Evolutionary conservation across 768 basidiomycete species (phyloP), one percentile per base, ranked within the genome.

Genomic region (Russula lepida): DNA sequence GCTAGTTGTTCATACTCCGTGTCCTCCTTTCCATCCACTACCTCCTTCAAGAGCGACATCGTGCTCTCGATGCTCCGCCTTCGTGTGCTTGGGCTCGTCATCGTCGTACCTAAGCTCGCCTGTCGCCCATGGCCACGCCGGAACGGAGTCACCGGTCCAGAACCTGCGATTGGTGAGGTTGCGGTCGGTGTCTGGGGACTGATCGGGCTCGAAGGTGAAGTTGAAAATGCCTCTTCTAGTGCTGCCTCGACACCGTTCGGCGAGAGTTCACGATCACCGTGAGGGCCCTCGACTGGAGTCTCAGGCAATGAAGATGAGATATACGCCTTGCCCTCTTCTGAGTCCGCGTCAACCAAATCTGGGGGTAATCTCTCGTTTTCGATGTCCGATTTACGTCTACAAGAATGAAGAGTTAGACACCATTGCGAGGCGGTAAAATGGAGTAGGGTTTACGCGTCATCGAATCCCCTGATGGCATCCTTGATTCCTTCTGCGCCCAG

Each of bases 291-390:
- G 12, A 74, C 74, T 1, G 87, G 83, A 0, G 85, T 81, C 12
- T 78, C 74, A 0, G 89, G 87, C 19, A 52, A 69, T 64, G 58
- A 89, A 23, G 60, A 61, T 68, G 64, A 84, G 43, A 74, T 68
- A 49, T 71, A 81, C 7, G 86, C 83, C 65, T 81, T 84, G 58
- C 84, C 86, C 73, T 88, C 85, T 65, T 82, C 82, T 11, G 84
- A 86, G 64, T 81, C 76, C 6, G 84, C 86, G 69, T 98, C 95
- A 71, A 92, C 88, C 19, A 99, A 79, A 17, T 98, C 93, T 2
- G 95, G 95, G 2, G 95, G 97, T n/a, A 98, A 78, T 35, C 94
- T 88, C 74, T 99, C 97, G 75, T 98, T 98, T 75, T 98, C 95
- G 66, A 98, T 98, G 78, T 98, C 97, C 47, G 90, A 92, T 76